These are phyloP conservation scores for Amylocarpus encephaloides DNA, from an alignment of 2,329 filamentous ascomycete species.

Conservation along the genomic window DNA sequence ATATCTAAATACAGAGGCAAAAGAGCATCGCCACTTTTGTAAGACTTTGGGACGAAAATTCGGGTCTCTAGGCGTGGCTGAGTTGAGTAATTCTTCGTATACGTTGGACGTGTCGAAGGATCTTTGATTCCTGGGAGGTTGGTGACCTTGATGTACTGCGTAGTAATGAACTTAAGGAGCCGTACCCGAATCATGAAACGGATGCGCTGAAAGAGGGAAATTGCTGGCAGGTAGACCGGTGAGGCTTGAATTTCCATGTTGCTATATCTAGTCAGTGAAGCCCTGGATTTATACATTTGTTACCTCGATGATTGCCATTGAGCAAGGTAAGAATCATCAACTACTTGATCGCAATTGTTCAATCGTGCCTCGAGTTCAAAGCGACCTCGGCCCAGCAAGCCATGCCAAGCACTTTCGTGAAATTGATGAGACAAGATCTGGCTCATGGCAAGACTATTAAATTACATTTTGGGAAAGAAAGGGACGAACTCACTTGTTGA, in stretches of 20 bases:
- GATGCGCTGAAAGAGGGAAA: slow-evolving; percentile 9
- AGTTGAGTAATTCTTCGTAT: slow-evolving; percentile 18
- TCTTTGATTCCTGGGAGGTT: slow-evolving; percentile 15
- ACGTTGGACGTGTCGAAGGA: slow-evolving; percentile 16
- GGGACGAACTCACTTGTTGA: no score
- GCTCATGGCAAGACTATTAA: no score
- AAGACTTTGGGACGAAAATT: slow-evolving; percentile 34
- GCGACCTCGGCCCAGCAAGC: no score
- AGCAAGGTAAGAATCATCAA: no score
- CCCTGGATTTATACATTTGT: background rate
- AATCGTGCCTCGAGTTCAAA: no score
- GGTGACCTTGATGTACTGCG: slow-evolving; percentile 5
- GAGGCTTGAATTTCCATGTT: no score
- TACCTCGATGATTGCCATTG: background rate
- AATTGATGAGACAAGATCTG: no score
- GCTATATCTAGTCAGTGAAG: background rate
- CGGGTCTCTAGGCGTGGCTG: slow-evolving; percentile 25
- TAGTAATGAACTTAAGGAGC: slow-evolving; percentile 12
- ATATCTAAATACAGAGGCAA: slow-evolving; percentile 42
- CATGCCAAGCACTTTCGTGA: no score
- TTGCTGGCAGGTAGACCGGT: background rate
- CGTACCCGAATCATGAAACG: slow-evolving; percentile 7
- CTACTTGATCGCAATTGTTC: no score
- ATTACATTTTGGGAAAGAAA: no score
- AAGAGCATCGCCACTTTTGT: slow-evolving; percentile 15